phyloP scores from a whole-genome alignment of 495 filamentous ascomycete species.

The Paragyromitra xinjiangensis region DNA sequence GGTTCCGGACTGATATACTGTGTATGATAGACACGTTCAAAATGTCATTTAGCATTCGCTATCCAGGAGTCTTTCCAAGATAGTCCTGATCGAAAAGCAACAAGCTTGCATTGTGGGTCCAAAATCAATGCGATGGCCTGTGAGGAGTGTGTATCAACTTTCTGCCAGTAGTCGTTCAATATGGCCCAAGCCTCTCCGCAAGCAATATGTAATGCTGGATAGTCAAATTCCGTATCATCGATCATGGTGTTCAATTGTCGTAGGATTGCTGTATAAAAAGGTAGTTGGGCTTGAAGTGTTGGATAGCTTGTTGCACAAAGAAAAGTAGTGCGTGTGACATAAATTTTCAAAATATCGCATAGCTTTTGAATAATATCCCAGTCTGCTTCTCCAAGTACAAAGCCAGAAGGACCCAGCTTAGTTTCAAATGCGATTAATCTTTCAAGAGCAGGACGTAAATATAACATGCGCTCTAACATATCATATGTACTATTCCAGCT shows the following conservation, averaged over 20 bases:
- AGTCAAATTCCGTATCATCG: background rate
- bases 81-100: background rate
- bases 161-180: slow-evolving; percentile 11
- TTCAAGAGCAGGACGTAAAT: background rate
- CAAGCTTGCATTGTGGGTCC: background rate
- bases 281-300: slow-evolving; percentile 8
- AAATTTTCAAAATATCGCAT: background rate
- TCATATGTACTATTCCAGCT: slow-evolving; percentile 23
- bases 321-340: too few species aligned
- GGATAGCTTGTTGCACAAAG: background rate
- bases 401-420: too few species aligned
- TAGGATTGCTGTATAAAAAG: background rate
- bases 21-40: background rate
- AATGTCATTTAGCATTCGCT: background rate
- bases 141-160: background rate
- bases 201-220: background rate
- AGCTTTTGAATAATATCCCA: background rate
- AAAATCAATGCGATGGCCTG: background rate
- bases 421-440: background rate
- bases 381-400: background rate
- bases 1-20: background rate
- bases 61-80: background rate
- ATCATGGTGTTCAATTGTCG: background rate
- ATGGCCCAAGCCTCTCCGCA: background rate
- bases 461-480: background rate